These are phyloP conservation scores for Gyrodon lividus DNA, from an alignment of 768 basidiomycete genomes.

Conservation along the genomic window DNA sequence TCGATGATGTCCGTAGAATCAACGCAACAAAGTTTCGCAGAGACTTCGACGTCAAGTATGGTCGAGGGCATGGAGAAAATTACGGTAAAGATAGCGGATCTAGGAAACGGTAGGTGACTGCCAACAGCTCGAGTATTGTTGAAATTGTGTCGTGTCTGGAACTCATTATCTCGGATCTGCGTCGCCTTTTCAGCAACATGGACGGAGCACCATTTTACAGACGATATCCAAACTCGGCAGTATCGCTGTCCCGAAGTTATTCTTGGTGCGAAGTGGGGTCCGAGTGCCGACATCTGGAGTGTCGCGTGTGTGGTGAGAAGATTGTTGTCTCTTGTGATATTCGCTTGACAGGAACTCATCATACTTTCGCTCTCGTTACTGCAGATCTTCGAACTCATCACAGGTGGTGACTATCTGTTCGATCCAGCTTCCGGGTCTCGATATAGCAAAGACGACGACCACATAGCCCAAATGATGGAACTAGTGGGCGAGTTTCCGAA, in stretches of 20 bases:
- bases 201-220: slow-evolving; percentile 96
- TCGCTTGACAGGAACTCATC: slow-evolving; percentile 1
- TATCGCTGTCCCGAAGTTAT: slow-evolving; percentile 98
- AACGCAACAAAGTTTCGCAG: slow-evolving; percentile 25
- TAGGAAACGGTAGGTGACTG: slow-evolving; percentile 78
- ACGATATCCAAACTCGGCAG: slow-evolving; percentile 97
- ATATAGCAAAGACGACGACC: slow-evolving; percentile 95
- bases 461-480: slow-evolving; percentile 98
- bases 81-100: slow-evolving; percentile 98
- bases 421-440: slow-evolving; percentile 94
- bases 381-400: slow-evolving; percentile 92
- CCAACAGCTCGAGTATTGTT: background rate
- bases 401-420: slow-evolving; percentile 97
- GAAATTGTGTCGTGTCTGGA: background rate
- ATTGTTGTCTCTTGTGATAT: background rate
- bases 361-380: background rate
- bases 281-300: slow-evolving; percentile 96
- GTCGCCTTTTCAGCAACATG: slow-evolving; percentile 55
- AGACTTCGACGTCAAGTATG: slow-evolving; percentile 28
- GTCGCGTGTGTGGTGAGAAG: slow-evolving; percentile 85
- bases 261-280: slow-evolving; percentile 92
- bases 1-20: slow-evolving; percentile 30
- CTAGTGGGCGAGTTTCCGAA: slow-evolving; percentile 89
- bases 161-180: slow-evolving; percentile 7
- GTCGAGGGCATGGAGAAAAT: slow-evolving; percentile 60